phyloP scores from a whole-genome alignment of 345 rosid genomes.

The Euphorbia pulcherrima region DNA sequence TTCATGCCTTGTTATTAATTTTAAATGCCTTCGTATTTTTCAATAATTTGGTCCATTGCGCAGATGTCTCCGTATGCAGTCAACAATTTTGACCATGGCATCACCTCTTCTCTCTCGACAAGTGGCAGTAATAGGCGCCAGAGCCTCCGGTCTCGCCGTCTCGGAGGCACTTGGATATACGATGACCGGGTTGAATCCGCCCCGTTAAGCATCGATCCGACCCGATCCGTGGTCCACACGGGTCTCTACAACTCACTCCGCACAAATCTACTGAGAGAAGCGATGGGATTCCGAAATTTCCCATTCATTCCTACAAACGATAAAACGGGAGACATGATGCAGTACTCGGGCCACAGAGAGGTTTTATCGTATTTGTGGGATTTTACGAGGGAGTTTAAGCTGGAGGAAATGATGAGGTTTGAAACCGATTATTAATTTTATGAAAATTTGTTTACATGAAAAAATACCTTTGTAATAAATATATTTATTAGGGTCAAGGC shows the following conservation, averaged over 20 bases:
- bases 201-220: constrained; percentile 58
- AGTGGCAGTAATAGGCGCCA: constrained; percentile 86
- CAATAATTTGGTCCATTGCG: no score
- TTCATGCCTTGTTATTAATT: no score
- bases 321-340: constrained; percentile 49
- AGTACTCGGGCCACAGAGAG: constrained; percentile 71
- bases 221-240: constrained; percentile 48
- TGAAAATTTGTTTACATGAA: no score
- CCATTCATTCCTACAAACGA: constrained; percentile 46
- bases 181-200: constrained; percentile 53
- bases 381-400: constrained; percentile 52
- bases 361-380: constrained; percentile 58
- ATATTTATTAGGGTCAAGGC: no score
- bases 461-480: no score
- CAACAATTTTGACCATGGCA: constrained; percentile 21
- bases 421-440: no score
- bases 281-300: constrained; percentile 71
- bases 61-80: no score
- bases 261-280: constrained; percentile 79
- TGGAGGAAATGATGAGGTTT: constrained; percentile 60
- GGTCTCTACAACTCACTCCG: constrained; percentile 83
- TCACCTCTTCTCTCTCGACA: constrained; percentile 37
- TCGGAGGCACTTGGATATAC: constrained; percentile 92
- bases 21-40: neutral
- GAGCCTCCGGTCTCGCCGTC: constrained; percentile 73